A percentile compares a stretch with the other conserved stretches of the same genome.
These are phyloP conservation scores for Hibiscus trionum DNA, from an alignment of 345 rosid species.

Conservation along the genomic window DNA sequence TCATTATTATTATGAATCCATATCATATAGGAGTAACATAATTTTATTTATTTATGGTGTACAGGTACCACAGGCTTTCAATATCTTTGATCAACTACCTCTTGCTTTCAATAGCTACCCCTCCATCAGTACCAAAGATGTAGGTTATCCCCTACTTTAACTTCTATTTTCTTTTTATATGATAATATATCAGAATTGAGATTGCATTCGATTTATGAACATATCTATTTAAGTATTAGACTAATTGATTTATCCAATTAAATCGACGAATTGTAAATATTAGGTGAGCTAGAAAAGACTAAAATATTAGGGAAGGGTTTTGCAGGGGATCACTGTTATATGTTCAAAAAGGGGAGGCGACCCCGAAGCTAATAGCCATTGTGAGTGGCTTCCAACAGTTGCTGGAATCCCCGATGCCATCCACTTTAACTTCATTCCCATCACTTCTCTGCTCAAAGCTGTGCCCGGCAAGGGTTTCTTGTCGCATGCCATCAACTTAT, in stretches of 20 bases:
- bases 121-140: slow-evolving; percentile 46
- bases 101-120: slow-evolving; percentile 37
- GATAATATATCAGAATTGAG: neutral
- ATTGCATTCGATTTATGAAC: neutral
- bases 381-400: slow-evolving; percentile 88
- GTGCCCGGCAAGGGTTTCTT: slow-evolving; percentile 78
- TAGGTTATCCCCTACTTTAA: slow-evolving; percentile 23
- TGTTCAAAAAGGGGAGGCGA: slow-evolving; percentile 78
- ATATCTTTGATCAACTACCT: slow-evolving; percentile 50
- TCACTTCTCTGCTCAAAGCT: slow-evolving; percentile 71
- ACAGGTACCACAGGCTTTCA: slow-evolving; percentile 75
- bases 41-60: neutral
- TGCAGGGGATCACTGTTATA: slow-evolving; percentile 77
- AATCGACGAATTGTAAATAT: too few species aligned
- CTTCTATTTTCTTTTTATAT: neutral
- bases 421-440: slow-evolving; percentile 66
- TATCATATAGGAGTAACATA: neutral
- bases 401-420: slow-evolving; percentile 62
- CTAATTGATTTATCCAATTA: too few species aligned
- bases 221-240: too few species aligned
- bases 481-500: slow-evolving; percentile 92
- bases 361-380: slow-evolving; percentile 39
- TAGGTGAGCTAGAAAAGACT: neutral
- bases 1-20: neutral
- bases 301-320: neutral